Conservation (phyloP, 108 stramenopile species). For the Seminavis robusta region DNA sequence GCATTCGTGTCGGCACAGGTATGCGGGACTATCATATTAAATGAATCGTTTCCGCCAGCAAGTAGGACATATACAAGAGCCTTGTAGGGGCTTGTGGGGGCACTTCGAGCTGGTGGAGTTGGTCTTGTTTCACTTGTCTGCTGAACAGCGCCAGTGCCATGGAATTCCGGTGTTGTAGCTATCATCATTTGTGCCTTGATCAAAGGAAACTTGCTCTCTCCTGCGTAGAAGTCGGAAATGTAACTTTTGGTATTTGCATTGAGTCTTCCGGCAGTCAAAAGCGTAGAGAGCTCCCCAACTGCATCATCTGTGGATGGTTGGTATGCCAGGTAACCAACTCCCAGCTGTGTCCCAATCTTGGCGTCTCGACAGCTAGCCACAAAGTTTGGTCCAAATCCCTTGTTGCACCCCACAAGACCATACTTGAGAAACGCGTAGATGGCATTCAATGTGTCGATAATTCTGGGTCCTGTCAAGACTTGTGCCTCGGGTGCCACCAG, state of each 20-base stretch:
- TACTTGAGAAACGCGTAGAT: constrained; percentile 46
- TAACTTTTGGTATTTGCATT: constrained; percentile 17
- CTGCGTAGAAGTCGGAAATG: background rate
- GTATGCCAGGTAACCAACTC: background rate
- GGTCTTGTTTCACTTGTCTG: constrained; percentile 2
- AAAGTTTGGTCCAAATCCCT: constrained; percentile 4
- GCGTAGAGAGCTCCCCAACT: constrained; percentile 51
- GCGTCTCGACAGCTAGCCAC: background rate
- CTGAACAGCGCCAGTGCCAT: constrained; percentile 11
- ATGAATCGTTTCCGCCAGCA: constrained; percentile 54
- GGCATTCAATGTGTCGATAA: constrained; percentile 31
- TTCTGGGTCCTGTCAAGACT: constrained; percentile 27
- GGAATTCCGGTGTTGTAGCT: constrained; percentile 30
- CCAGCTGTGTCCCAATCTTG: background rate
- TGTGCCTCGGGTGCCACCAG: constrained; percentile 55
- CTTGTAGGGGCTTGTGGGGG: constrained; percentile 43
- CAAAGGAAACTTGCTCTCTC: background rate
- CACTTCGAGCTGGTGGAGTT: background rate
- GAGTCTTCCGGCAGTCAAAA: constrained; percentile 58
- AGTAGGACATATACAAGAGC: constrained; percentile 56
- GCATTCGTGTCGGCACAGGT: constrained; percentile 15
- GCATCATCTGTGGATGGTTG: constrained; percentile 1
- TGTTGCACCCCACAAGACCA: constrained; percentile 20
- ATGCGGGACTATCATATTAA: constrained; percentile 55
- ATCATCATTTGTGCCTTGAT: constrained; percentile 23